Conservation (phyloP, 1,139 yeast genomes). For the Magnusiomyces paraingens region DNA sequence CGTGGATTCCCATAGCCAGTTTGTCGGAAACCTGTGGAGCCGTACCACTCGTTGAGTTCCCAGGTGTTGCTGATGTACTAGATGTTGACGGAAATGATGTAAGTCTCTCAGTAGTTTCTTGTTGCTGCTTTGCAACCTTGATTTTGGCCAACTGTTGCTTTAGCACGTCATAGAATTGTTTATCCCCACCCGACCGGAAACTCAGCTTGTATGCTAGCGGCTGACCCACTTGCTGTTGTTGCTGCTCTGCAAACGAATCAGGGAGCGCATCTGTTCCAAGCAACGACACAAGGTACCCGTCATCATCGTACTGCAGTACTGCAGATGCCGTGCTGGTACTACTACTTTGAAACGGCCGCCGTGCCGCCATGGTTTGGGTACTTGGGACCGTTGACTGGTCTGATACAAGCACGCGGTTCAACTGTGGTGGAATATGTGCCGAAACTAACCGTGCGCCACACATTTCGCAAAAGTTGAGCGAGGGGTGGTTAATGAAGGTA, state of each 20-base stretch:
- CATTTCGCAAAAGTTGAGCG: slow-evolving; percentile 72
- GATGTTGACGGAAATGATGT: background rate
- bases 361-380: background rate
- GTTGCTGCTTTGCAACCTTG: slow-evolving; percentile 18
- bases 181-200: slow-evolving; percentile 34
- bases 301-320: slow-evolving; percentile 20
- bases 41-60: background rate
- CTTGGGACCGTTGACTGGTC: background rate
- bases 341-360: background rate
- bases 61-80: background rate
- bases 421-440: slow-evolving; percentile 27
- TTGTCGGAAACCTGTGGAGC: background rate
- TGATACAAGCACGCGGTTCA: slow-evolving; percentile 14
- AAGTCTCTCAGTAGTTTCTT: background rate
- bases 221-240: slow-evolving; percentile 6
- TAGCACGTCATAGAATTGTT: slow-evolving; percentile 27
- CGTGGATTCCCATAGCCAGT: slow-evolving; percentile 51
- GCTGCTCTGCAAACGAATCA: slow-evolving; percentile 12
- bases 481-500: slow-evolving; percentile 80
- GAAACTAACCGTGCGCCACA: slow-evolving; percentile 62
- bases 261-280: slow-evolving; percentile 22
- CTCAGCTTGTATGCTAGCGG: slow-evolving; percentile 25
- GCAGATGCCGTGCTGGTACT: background rate
- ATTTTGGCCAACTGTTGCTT: slow-evolving; percentile 22
- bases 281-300: slow-evolving; percentile 21